Evolutionary conservation across 495 filamentous ascomycete genomes (phyloP), one percentile per base, ranked within the genome.

Genomic region (Xylaria bambusicola): DNA sequence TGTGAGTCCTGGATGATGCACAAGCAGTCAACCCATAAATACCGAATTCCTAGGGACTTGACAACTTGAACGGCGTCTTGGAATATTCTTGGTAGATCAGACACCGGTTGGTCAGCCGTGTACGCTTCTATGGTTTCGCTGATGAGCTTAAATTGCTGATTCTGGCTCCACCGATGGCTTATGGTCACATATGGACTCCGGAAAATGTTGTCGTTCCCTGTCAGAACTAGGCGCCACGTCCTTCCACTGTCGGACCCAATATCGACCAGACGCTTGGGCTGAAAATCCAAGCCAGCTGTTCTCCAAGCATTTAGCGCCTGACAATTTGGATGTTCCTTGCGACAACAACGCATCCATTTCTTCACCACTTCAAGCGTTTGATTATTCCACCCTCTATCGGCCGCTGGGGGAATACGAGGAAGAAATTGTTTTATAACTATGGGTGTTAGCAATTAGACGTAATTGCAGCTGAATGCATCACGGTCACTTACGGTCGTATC

Each of bases 11-110:
- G 65, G 17, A 67, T 33, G 33, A 67, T 67, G 12, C 65, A 67
- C 3, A 67, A 17, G 7, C 65, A 35, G 23, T 67, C 65, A 13
- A 60, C 61, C 65, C 65, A 67, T 4, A 67, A 6, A 35, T 67
- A 60, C 10, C 58, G 62, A 33, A 67, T 17, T 0, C 29, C 13
- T 18, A 67, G 24, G 33, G 58, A 47, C 13, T 64, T 62, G 33
- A 31, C 31, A 0, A 67, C 41, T 26, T 57, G 58, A 17, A 67
- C 56, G 2, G 62, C 58, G 24, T 67, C 29, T 2, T 49, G 61
- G 42, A 67, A 64, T 0, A 62, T 58, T 23, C 12, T 58, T 3
- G 62, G 62, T 10, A 64, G 61, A 8, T 41, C 17, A 7, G 21
- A 3, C 17, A 52, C 1, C 10, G 49, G 6, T 17, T 52, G 29